phyloP scores from a whole-genome alignment of 306 rosid genomes.

The Vigna mungo region DNA sequence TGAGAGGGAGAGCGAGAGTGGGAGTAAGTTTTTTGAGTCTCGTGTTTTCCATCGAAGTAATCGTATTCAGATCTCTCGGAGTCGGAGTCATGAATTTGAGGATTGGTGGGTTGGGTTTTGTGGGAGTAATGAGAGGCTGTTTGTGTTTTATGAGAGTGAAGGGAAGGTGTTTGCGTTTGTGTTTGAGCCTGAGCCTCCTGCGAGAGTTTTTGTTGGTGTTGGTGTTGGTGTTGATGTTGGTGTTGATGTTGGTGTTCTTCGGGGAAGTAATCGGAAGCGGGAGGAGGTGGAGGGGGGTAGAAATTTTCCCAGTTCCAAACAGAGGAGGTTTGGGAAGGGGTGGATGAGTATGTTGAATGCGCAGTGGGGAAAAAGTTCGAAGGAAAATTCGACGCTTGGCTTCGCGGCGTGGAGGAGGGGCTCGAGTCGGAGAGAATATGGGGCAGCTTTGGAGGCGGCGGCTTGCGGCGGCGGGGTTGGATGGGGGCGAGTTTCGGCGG shows the following conservation, averaged over 20 bases:
- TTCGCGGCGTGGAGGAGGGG: constrained; percentile 62
- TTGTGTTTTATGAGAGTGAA: constrained; percentile 11
- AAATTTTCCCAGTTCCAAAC: constrained; percentile 98
- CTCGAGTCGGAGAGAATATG: constrained; percentile 94
- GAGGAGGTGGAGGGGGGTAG: constrained; percentile 96
- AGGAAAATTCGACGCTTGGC: constrained; percentile 62
- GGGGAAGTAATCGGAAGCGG: constrained; percentile 77
- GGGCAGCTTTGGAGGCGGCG: constrained; percentile 73
- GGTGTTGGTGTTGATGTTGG: neutral
- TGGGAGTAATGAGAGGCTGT: neutral
- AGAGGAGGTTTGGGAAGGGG: constrained; percentile 94
- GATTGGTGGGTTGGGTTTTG: neutral
- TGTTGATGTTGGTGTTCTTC: neutral
- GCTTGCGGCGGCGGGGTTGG: constrained; percentile 57
- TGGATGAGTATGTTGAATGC: constrained; percentile 76
- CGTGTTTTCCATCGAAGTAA: constrained; percentile 34
- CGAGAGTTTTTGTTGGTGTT: neutral
- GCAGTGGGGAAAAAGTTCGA: constrained; percentile 64
- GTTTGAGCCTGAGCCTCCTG: neutral
- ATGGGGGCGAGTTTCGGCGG: constrained; percentile 9
- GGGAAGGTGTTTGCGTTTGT: neutral
- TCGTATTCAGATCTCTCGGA: constrained; percentile 54
- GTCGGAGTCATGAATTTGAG: constrained; percentile 14
- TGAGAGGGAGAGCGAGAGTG: neutral
- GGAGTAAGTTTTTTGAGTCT: neutral